Conservation (phyloP, 1,139 yeast species). For the Taiozyma sp. region DNA sequence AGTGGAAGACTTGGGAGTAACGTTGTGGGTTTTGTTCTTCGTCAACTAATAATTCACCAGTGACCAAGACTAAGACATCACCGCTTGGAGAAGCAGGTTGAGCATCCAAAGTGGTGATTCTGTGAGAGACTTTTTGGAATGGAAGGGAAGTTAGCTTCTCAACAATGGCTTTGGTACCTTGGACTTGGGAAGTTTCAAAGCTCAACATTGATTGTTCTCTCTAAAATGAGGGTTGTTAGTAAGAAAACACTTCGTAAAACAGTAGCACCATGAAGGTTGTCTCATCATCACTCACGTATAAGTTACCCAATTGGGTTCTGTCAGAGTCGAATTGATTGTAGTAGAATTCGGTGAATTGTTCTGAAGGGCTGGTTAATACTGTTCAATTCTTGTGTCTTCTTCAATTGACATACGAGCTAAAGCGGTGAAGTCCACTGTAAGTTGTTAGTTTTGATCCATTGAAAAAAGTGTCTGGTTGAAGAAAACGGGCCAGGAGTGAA, state of each 20-base stretch:
- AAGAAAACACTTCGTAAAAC: too few species aligned
- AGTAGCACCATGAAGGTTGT: too few species aligned
- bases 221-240: conserved; percentile 21
- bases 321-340: conserved; percentile 93
- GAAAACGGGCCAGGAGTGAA: not conserved
- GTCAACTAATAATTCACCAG: conserved; percentile 88
- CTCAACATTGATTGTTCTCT: conserved; percentile 97
- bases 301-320: conserved; percentile 87
- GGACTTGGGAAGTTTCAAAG: conserved; percentile 89
- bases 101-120: conserved; percentile 92
- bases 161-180: conserved; percentile 89
- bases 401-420: not conserved
- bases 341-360: conserved; percentile 90
- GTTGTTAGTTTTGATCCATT: not conserved
- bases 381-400: not conserved
- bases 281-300: conserved; percentile 49
- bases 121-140: conserved; percentile 87
- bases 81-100: conserved; percentile 96
- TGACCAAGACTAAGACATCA: conserved; percentile 94
- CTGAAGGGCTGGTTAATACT: not conserved
- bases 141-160: conserved; percentile 88
- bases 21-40: conserved; percentile 95
- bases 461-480: not conserved
- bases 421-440: not conserved
- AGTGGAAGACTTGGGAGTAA: conserved; percentile 95